These are phyloP conservation scores for Yarrowia bubula DNA, from an alignment of 805 yeast genomes.

Conservation along the genomic window DNA sequence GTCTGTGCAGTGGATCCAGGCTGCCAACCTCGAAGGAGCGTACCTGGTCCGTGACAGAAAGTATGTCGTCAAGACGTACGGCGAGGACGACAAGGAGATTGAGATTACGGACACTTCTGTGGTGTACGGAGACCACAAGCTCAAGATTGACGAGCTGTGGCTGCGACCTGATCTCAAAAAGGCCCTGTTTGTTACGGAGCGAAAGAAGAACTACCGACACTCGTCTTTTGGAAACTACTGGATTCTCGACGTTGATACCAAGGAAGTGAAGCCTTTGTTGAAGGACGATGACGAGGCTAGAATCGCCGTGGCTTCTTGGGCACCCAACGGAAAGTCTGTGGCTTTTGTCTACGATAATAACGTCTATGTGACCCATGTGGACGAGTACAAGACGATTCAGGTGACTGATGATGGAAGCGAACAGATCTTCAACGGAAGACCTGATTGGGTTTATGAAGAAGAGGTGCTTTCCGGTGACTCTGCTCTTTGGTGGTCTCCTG, in stretches of 20 bases:
- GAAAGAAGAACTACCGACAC: constrained; percentile 60
- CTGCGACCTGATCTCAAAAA: constrained; percentile 48
- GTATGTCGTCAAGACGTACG: constrained; percentile 8
- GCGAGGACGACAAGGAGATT: constrained; percentile 11
- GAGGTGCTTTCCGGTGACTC: constrained; percentile 71
- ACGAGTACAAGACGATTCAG: constrained; percentile 44
- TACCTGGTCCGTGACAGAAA: constrained; percentile 2
- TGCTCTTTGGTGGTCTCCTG: constrained; percentile 87
- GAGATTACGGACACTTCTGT: constrained; percentile 8
- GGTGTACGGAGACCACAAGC: constrained; percentile 30
- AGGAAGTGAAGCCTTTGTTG: constrained; percentile 39
- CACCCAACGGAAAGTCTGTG: constrained; percentile 65
- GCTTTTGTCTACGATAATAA: constrained; percentile 70
- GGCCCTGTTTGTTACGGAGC: constrained; percentile 57
- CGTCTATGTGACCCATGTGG: constrained; percentile 55
- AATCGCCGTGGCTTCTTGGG: constrained; percentile 64
- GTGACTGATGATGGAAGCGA: constrained; percentile 70
- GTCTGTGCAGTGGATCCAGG: constrained; percentile 26
- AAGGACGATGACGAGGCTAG: constrained; percentile 32
- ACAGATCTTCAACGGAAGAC: constrained; percentile 77
- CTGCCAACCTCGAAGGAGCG: constrained; percentile 2
- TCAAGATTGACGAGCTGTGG: constrained; percentile 47
- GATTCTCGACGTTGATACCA: constrained; percentile 51
- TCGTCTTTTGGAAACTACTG: constrained; percentile 63
- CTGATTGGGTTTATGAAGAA: constrained; percentile 95